Conservation (phyloP, 75 land plant species). For the Selaginella tamariscina region DNA sequence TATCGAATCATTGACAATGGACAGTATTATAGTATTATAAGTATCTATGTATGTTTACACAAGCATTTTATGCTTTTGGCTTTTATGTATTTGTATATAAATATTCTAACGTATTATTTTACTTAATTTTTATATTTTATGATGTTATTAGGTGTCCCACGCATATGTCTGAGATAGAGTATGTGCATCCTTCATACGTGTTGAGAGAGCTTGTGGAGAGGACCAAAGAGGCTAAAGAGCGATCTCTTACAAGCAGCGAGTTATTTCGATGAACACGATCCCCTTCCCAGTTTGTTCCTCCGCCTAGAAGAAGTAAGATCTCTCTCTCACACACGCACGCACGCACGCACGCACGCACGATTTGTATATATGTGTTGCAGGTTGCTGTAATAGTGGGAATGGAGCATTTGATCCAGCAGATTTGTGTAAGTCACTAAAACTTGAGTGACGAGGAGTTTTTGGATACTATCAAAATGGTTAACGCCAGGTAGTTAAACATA, state of each 20-base stretch:
- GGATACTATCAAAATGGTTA: slow-evolving; percentile 8
- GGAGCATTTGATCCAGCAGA: slow-evolving; percentile 8
- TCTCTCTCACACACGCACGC: too few relatives aligned
- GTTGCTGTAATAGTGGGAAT: neutral
- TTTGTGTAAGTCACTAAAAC: neutral
- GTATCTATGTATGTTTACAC: neutral
- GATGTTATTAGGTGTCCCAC: neutral
- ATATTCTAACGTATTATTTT: too few relatives aligned
- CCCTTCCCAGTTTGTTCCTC: neutral
- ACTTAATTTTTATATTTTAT: neutral
- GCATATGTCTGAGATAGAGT: neutral
- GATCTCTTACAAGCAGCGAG: neutral
- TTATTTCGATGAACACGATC: neutral
- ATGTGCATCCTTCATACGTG: slow-evolving; percentile 8
- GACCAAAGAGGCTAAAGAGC: slow-evolving; percentile 4
- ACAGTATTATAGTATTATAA: neutral
- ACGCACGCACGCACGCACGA: neutral
- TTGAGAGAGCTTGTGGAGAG: neutral
- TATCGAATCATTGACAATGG: neutral
- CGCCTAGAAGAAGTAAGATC: neutral
- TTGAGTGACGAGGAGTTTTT: slow-evolving; percentile 9
- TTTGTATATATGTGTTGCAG: neutral
- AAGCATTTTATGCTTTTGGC: neutral
- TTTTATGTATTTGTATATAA: neutral
- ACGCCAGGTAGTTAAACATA: neutral